Evolutionary conservation across 2,329 filamentous ascomycete genomes (phyloP).

Genomic region (Didymella arachidicola): DNA sequence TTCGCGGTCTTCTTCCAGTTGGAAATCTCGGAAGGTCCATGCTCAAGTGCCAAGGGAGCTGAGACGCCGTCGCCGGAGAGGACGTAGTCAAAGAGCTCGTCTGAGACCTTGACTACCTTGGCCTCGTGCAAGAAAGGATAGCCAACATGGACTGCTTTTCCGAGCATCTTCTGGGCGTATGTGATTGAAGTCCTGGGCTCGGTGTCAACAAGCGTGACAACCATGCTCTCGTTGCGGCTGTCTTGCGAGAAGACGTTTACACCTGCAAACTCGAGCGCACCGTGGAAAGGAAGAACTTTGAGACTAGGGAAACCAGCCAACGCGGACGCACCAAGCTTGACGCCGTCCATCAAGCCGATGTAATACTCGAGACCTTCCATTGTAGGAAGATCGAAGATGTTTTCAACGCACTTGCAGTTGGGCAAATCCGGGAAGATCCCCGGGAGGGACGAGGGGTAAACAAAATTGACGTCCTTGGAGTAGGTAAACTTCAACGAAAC

Average conservation of each 20-base stretch:
- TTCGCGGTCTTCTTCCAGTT: slow-evolving; percentile 85
- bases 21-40: slow-evolving; percentile 77
- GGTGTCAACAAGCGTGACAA: slow-evolving; percentile 81
- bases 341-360: slow-evolving; percentile 83
- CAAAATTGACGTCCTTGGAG: slow-evolving; percentile 76
- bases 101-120: slow-evolving; percentile 85
- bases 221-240: slow-evolving; percentile 95
- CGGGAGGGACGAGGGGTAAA: slow-evolving; percentile 85
- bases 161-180: slow-evolving; percentile 79
- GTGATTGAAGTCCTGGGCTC: slow-evolving; percentile 75
- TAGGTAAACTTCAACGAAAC: slow-evolving; percentile 94
- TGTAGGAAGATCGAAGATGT: slow-evolving; percentile 92
- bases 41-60: slow-evolving; percentile 72
- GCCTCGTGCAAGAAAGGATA: slow-evolving; percentile 97
- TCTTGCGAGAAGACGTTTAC: slow-evolving; percentile 96
- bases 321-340: slow-evolving; percentile 81
- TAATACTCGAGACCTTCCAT: slow-evolving; percentile 89
- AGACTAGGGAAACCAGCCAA: slow-evolving; percentile 92
- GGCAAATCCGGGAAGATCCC: slow-evolving; percentile 90
- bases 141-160: slow-evolving; percentile 85
- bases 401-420: slow-evolving; percentile 90
- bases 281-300: slow-evolving; percentile 83
- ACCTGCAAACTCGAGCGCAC: slow-evolving; percentile 82
- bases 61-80: slow-evolving; percentile 68
- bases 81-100: slow-evolving; percentile 90